Evolutionary conservation across 2,329 filamentous ascomycete species (phyloP).

Genomic region (Stagonosporopsis vannaccii): DNA sequence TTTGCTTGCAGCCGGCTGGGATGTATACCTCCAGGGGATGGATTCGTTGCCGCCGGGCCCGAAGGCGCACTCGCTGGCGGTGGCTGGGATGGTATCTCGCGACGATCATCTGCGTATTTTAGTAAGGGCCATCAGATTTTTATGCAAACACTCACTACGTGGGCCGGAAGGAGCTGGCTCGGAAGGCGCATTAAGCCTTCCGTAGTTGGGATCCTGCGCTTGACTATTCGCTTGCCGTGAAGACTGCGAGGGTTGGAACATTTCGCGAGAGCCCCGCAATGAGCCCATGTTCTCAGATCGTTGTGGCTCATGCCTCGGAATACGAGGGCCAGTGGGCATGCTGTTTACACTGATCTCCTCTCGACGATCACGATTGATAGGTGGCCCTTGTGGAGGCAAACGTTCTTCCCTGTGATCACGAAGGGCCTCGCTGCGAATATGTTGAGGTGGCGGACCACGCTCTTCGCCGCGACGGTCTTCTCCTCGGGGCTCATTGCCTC

Average conservation of each 20-base stretch:
- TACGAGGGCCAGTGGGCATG: constrained; percentile 62
- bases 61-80: constrained; percentile 45
- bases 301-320: constrained; percentile 47
- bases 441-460: constrained; percentile 29
- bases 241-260: constrained; percentile 47
- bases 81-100: constrained; percentile 35
- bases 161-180: constrained; percentile 64
- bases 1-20: constrained; percentile 59
- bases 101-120: constrained; percentile 33
- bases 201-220: constrained; percentile 57
- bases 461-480: constrained; percentile 40
- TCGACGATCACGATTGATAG: constrained; percentile 49
- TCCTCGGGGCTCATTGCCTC: constrained; percentile 28
- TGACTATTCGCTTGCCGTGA: constrained; percentile 45
- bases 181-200: constrained; percentile 56
- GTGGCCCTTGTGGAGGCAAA: constrained; percentile 27
- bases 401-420: constrained; percentile 46
- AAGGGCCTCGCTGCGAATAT: constrained; percentile 32
- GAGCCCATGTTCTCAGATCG: constrained; percentile 12
- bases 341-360: constrained; percentile 41
- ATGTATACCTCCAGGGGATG: constrained; percentile 58
- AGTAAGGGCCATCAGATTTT: not conserved
- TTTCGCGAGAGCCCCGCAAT: constrained; percentile 47
- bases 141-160: constrained; percentile 48
- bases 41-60: constrained; percentile 32